Percentiles rank a stretch among this genome's conserved stretches.
Evolutionary conservation across 2,329 filamentous ascomycete genomes (phyloP).

Genomic region (Aspergillus sp.): DNA sequence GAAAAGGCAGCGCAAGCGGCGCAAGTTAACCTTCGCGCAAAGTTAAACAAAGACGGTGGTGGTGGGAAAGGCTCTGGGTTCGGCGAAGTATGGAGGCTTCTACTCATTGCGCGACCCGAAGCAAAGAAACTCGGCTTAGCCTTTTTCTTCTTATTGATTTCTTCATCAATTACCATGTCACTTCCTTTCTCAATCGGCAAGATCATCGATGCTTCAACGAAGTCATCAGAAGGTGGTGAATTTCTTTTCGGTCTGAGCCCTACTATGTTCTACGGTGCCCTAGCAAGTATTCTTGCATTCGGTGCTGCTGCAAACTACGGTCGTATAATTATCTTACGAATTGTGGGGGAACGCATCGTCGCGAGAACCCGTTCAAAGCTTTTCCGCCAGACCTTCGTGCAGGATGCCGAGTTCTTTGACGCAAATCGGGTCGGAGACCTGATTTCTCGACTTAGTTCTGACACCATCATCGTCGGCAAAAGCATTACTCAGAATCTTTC

Average conservation of each 20-base stretch:
- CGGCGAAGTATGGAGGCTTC: conserved; percentile 77
- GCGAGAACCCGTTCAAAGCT: conserved; percentile 84
- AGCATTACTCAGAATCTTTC: conserved; percentile 98
- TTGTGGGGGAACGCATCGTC: conserved; percentile 93
- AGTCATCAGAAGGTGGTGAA: conserved; percentile 60
- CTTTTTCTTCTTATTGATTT: conserved; percentile 81
- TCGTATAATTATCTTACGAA: conserved; percentile 86
- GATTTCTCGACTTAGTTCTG: conserved; percentile 91
- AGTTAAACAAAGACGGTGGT: conserved; percentile 76
- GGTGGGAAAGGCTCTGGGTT: conserved; percentile 59
- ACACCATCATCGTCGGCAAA: conserved; percentile 97
- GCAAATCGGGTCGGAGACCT: conserved; percentile 95
- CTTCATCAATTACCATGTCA: conserved; percentile 90
- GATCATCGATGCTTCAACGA: conserved; percentile 88
- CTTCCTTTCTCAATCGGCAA: conserved; percentile 96
- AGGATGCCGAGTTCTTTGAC: conserved; percentile 98
- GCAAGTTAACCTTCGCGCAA: conserved; percentile 84
- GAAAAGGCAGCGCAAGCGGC: conserved; percentile 85
- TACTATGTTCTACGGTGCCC: conserved; percentile 81
- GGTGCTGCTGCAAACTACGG: conserved; percentile 92
- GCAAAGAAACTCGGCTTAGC: conserved; percentile 73
- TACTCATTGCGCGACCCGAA: conserved; percentile 88
- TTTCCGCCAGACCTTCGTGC: conserved; percentile 89
- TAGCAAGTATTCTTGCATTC: conserved; percentile 73
- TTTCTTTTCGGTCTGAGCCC: conserved; percentile 81